These are phyloP conservation scores for Vigna nakashimae DNA, from an alignment of 306 rosid species.

Conservation along the genomic window DNA sequence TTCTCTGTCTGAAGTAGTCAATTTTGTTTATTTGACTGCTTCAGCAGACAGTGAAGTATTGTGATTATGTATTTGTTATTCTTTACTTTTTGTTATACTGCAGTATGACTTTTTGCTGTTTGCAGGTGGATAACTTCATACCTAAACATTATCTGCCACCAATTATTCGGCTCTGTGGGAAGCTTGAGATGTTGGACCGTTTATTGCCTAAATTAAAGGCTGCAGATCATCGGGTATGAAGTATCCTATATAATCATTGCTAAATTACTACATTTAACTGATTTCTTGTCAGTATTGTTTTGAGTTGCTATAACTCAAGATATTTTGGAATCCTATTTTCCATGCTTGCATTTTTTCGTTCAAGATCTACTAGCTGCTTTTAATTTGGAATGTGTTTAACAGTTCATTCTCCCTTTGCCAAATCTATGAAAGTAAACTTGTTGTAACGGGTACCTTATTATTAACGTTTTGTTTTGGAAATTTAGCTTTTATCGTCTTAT, in stretches of 20 bases:
- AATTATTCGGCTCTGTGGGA: conserved; percentile 91
- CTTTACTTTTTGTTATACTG: conserved; percentile 18
- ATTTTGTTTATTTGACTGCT: conserved; percentile 32
- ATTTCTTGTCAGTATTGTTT: conserved; percentile 17
- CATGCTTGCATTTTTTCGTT: conserved; percentile 9
- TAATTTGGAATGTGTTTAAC: conserved; percentile 18
- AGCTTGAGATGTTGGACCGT: conserved; percentile 99
- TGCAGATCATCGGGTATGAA: conserved; percentile 94
- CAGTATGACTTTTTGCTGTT: conserved; percentile 38
- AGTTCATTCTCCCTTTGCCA: conserved; percentile 37
- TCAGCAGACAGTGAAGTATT: conserved; percentile 32
- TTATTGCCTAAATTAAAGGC: conserved; percentile 94
- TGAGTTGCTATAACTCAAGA: conserved; percentile 30
- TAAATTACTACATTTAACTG: conserved; percentile 15
- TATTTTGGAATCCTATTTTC: conserved; percentile 14
- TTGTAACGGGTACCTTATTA: neutral
- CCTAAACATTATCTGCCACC: conserved; percentile 97
- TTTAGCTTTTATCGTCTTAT: conserved; percentile 33
- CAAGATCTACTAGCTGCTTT: conserved; percentile 21
- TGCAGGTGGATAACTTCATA: conserved; percentile 82
- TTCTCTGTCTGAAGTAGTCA: conserved; percentile 26
- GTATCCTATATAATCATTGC: conserved; percentile 24
- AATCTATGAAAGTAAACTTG: conserved; percentile 11
- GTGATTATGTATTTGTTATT: conserved; percentile 29
- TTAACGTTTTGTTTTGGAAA: conserved; percentile 7